Evolutionary conservation across 2,329 filamentous ascomycete genomes (phyloP), one percentile per base, ranked within the genome.

Genomic region (Epichloe glyceriae): DNA sequence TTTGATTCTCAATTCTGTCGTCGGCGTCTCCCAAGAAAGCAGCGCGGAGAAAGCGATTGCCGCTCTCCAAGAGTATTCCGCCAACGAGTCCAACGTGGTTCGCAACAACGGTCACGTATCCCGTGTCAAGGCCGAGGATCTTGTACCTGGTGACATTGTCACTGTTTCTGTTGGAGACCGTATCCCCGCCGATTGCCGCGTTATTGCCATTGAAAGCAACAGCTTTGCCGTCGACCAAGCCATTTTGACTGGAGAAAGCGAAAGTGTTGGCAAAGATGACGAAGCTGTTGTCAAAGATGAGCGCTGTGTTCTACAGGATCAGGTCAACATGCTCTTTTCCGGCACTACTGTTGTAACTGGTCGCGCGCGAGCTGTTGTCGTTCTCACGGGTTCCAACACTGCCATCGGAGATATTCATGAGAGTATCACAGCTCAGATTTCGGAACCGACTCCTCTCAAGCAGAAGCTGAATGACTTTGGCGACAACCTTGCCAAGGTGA

Each of bases 381-480:
- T 89, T 55, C 70, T 95, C 63, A 98, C 93, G 17, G 93, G 93
- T 57, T 78, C 83, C 46, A 86, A 82, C 62, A 98, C 93, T 26
- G 93, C 93, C 38, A 98, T 98, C 69, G 93, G 93, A 61, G 93
- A 96, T 66, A 98, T 98, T 57, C 93, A 98, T 66, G 93, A 97
- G 71, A 97, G 90, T 73, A 98, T 98, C 64, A 90, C 89, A 6
- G 86, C 91, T 38, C 94, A 98, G 69, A 98, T 98, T 62, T 97
- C 91, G 20, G 90, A 95, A 66, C 93, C 93, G 0, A 98, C 93
- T 0, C 93, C 93, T 14, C 71, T 98, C 59, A 98, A 98, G 76
- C 88, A 98, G 75, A 98, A 98, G 75, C 78, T 98, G 55, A 96
- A 98, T 67, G 89, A 97, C 62, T 98, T 98, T 64, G 94, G 93